These are phyloP conservation scores for Agroathelia rolfsii DNA, from an alignment of 1,284 basidiomycete genomes.

Conservation along the genomic window DNA sequence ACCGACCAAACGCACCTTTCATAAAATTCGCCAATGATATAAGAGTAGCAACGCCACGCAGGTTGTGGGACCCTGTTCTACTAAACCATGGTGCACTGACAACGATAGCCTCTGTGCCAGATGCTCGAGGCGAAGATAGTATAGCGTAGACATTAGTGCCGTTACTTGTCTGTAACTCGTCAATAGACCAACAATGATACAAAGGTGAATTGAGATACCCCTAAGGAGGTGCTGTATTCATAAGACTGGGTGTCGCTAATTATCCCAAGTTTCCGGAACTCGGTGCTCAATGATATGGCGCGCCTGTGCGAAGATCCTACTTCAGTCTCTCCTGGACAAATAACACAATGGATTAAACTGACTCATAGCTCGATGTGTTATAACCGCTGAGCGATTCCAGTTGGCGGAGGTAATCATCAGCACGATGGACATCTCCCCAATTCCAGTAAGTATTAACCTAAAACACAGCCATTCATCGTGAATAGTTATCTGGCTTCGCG, in stretches of 20 bases:
- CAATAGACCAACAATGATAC: slow-evolving; percentile 15
- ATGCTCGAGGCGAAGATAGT: slow-evolving; percentile 73
- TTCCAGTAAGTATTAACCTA: slow-evolving; percentile 84
- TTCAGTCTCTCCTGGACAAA: slow-evolving; percentile 8
- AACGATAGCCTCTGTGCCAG: slow-evolving; percentile 86
- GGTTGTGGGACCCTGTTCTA: slow-evolving; percentile 55
- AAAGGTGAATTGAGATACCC: slow-evolving; percentile 25
- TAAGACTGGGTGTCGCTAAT: slow-evolving; percentile 62
- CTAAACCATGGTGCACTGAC: slow-evolving; percentile 86
- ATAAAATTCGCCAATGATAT: slow-evolving; percentile 78
- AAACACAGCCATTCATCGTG: slow-evolving; percentile 3
- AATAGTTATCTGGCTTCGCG: slow-evolving; percentile 1
- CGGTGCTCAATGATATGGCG: slow-evolving; percentile 42
- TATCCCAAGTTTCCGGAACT: slow-evolving; percentile 66
- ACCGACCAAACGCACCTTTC: slow-evolving; percentile 44
- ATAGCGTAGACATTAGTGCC: slow-evolving; percentile 82
- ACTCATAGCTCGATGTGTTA: slow-evolving; percentile 66
- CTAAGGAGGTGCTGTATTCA: slow-evolving; percentile 36
- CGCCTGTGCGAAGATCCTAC: slow-evolving; percentile 35
- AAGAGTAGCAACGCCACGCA: slow-evolving; percentile 80
- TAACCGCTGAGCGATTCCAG: slow-evolving; percentile 54
- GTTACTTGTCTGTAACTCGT: slow-evolving; percentile 24
- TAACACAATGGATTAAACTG: slow-evolving; percentile 23
- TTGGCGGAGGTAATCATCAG: slow-evolving; percentile 67
- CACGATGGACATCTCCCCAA: slow-evolving; percentile 80